Percentiles rank a stretch among this genome's conserved stretches.
Conservation (phyloP, 2,329 filamentous ascomycete genomes). For the Neonectria sp. region DNA sequence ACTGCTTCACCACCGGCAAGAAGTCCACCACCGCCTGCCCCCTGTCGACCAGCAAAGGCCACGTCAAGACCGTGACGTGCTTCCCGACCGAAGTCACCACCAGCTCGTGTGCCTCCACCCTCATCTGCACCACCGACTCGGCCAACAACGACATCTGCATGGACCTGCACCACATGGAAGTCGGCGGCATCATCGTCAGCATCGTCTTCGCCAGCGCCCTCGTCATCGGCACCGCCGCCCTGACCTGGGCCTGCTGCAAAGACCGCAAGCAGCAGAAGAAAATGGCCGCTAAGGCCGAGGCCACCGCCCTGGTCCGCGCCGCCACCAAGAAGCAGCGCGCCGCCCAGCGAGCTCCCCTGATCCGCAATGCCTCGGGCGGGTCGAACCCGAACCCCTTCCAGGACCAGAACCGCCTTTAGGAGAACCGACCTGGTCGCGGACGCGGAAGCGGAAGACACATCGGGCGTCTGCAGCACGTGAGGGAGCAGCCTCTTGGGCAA, state of each 20-base stretch:
- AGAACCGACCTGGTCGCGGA: conserved; percentile 35
- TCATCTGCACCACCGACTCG: conserved; percentile 61
- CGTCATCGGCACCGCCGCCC: conserved; percentile 53
- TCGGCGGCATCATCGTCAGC: conserved; percentile 63
- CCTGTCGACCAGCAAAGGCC: conserved; percentile 54
- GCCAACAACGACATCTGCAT: conserved; percentile 59
- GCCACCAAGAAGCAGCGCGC: conserved; percentile 61
- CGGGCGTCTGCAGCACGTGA: conserved; percentile 38
- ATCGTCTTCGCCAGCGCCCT: conserved; percentile 61
- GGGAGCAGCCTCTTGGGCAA: conserved; percentile 32
- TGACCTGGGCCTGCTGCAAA: conserved; percentile 68
- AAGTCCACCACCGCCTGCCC: conserved; percentile 58
- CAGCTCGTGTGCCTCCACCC: conserved; percentile 59
- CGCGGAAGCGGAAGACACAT: conserved; percentile 27
- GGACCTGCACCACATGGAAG: conserved; percentile 57
- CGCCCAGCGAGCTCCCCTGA: conserved; percentile 55
- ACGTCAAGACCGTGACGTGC: conserved; percentile 57
- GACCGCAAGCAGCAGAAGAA: conserved; percentile 63
- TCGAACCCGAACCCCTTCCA: conserved; percentile 54
- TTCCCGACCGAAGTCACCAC: conserved; percentile 52
- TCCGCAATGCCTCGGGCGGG: conserved; percentile 50
- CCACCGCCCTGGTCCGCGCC: conserved; percentile 65
- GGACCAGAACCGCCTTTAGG: conserved; percentile 53
- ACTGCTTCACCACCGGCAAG: conserved; percentile 57
- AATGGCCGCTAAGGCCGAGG: conserved; percentile 63